A percentile compares a stretch with the other conserved stretches of the same genome.
Conservation (phyloP, 2,329 filamentous ascomycete genomes). For the Fusarium pininemorale region DNA sequence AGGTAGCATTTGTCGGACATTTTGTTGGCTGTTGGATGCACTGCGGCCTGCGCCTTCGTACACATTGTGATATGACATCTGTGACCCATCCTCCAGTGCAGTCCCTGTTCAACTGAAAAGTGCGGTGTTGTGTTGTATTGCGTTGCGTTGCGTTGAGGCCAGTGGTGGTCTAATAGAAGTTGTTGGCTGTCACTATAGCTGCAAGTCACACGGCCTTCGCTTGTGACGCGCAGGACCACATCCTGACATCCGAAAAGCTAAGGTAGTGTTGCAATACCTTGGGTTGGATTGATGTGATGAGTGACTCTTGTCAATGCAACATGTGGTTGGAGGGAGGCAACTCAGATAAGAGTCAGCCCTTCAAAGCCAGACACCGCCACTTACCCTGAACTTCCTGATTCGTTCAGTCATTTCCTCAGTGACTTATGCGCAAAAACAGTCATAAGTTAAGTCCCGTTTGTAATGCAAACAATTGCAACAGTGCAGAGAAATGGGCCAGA, state of each 20-base stretch:
- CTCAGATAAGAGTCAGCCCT: neutral
- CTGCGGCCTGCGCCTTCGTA: neutral
- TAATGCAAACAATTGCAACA: neutral
- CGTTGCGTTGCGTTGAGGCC: neutral
- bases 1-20: neutral
- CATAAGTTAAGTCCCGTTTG: neutral
- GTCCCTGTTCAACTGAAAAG: neutral
- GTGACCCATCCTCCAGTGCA: neutral
- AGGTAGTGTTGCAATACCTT: neutral
- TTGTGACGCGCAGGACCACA: conserved; percentile 28
- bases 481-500: neutral
- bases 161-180: neutral
- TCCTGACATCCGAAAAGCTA: neutral
- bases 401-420: conserved; percentile 9
- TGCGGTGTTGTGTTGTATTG: neutral
- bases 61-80: neutral
- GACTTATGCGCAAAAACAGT: neutral
- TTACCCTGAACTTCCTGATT: conserved; percentile 5
- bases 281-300: neutral
- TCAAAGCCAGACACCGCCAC: neutral
- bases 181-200: neutral
- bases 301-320: neutral
- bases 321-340: neutral
- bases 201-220: conserved; percentile 29
- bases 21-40: neutral